Conservation (phyloP, 179 eudicot genomes). For the Patellifolia procumbens region DNA sequence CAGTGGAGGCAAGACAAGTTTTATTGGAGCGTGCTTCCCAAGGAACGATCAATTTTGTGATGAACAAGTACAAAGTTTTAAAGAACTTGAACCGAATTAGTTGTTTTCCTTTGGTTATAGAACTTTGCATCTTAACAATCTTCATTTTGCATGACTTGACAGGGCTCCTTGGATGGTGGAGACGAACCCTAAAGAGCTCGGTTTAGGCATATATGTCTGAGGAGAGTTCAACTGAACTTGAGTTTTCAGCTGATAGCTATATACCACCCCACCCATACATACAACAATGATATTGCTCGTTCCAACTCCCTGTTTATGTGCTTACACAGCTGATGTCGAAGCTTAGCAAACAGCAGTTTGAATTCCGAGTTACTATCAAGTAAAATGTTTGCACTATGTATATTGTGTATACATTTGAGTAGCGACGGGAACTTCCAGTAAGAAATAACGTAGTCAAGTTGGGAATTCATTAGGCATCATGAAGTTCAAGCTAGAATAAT, state of each 20-base stretch:
- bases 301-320: conserved; percentile 3
- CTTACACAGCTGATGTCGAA: background rate
- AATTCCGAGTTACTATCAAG: background rate
- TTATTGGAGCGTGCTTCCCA: conserved; percentile 76
- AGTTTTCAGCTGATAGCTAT: background rate
- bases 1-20: conserved; percentile 75
- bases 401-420: too few relatives aligned
- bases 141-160: conserved; percentile 3
- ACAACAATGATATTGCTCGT: background rate
- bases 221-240: background rate
- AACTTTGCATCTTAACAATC: background rate
- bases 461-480: too few relatives aligned
- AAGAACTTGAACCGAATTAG: too few relatives aligned
- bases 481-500: too few relatives aligned
- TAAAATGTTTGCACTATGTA: background rate
- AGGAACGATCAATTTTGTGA: conserved; percentile 72
- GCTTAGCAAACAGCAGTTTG: background rate
- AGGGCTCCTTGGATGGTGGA: conserved; percentile 98
- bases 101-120: background rate
- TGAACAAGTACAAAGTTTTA: conserved; percentile 67
- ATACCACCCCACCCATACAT: background rate
- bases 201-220: conserved; percentile 79
- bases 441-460: too few relatives aligned
- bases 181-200: conserved; percentile 81
- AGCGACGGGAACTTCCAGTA: too few relatives aligned